Evolutionary conservation across 129 eudicot species (phyloP).

Genomic region (carrot (Daucus carota)): DH1_v3.0 NC_030381.2:48754501-48755000

Average conservation of each 20-base stretch:
- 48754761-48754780: constrained; percentile 89
- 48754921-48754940: constrained; percentile 44
- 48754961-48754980: constrained; percentile 85
- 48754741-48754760: constrained; percentile 82
- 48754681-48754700: constrained; percentile 57
- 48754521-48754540: constrained; percentile 50
- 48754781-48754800: constrained; percentile 73
- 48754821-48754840: constrained; percentile 61
- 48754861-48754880: constrained; percentile 58
- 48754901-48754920: constrained; percentile 55
- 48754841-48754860: constrained; percentile 82
- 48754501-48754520: constrained; percentile 32
- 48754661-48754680: constrained; percentile 73
- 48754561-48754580: constrained; percentile 43
- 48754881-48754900: constrained; percentile 75
- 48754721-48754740: constrained; percentile 65
- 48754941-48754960: constrained; percentile 69
- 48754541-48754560: constrained; percentile 94
- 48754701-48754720: constrained; percentile 57
- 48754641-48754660: constrained; percentile 88
- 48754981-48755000: constrained; percentile 98
- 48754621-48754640: constrained; percentile 83
- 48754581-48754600: constrained; percentile 69
- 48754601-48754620: constrained; percentile 74
- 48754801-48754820: constrained; percentile 42